These are phyloP conservation scores for Moricandia moricandioides DNA, from an alignment of 345 rosid genomes.

Conservation along the genomic window DNA sequence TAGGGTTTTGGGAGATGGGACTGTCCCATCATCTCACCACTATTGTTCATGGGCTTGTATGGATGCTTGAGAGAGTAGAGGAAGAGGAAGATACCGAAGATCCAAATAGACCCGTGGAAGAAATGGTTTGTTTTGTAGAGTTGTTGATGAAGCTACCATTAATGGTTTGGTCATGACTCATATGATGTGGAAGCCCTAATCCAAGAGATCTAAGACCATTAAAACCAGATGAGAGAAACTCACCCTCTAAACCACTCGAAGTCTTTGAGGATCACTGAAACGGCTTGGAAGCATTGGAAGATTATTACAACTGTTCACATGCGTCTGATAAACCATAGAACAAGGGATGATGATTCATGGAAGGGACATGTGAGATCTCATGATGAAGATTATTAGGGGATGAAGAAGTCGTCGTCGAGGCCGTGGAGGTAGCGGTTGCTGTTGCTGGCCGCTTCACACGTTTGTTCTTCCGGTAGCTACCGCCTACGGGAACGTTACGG, in stretches of 20 bases:
- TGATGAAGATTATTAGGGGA: conserved; percentile 38
- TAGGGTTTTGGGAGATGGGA: conserved; percentile 42
- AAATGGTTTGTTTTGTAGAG: conserved; percentile 43
- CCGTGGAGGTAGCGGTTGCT: conserved; percentile 12
- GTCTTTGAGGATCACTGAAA: conserved; percentile 34
- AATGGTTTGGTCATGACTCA: conserved; percentile 29
- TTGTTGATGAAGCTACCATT: conserved; percentile 27
- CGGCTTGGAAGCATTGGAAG: conserved; percentile 40
- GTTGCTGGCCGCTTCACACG: conserved; percentile 50
- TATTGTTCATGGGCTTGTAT: conserved; percentile 44
- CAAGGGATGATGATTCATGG: conserved; percentile 54
- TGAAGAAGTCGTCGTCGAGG: conserved; percentile 29
- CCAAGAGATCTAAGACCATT: conserved; percentile 41
- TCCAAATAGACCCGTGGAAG: conserved; percentile 53
- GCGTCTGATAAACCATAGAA: conserved; percentile 54
- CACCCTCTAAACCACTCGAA: conserved; percentile 41
- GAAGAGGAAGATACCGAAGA: conserved; percentile 46
- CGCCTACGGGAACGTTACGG: conserved; percentile 71
- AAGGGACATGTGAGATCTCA: conserved; percentile 42
- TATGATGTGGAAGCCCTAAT: conserved; percentile 54
- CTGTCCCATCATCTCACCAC: conserved; percentile 39
- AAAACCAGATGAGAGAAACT: conserved; percentile 49
- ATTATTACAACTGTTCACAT: conserved; percentile 42
- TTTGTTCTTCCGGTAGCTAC: conserved; percentile 74
- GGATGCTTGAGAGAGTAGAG: conserved; percentile 49